Evolutionary conservation across 2,329 filamentous ascomycete species (phyloP), one percentile per base, ranked within the genome.

Genomic region (Colletotrichum sp.): DNA sequence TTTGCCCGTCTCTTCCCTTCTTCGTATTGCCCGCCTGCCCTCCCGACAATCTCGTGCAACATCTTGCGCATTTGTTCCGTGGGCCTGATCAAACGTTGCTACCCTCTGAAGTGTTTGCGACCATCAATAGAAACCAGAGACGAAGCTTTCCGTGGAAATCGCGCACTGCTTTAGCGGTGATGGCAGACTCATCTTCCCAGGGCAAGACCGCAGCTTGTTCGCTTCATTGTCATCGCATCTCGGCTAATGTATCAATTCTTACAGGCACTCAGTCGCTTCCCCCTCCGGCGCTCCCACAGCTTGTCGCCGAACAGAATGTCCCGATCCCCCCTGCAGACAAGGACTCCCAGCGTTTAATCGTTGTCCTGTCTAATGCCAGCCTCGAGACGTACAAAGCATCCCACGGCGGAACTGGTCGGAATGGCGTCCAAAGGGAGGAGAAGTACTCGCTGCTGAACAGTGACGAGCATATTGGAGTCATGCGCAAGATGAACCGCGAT

Each of bases 401-500:
- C 24, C 93, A 95, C 79, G 93, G 93, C 77, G 91, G 93, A 85
- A 90, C 83, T 85, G 91, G 83, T 87, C 93, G 87, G 86, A 92
- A 84, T 88, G 89, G 92, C 36, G 88, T 90, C 74, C 91, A 92
- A 77, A 92, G 95, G 68, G 96, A 98, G 82, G 96, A 98, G 84
- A 99, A 99, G 86, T 99, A 98, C 87, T 98, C 96, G 77, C 90
- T 99, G 69, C 93, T 99, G 82, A 99, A 99, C 90, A 98, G 96
- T 86, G 97, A 99, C 83, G 97, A 99, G 87, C 97, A 99, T 85
- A 99, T 99, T 80, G 97, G 97, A 78, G 95, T 99, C 79, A 98
- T 99, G 96, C 94, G 97, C 82, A 99, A 99, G 90, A 99, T 99
- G 96, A 98, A 98, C 85, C 92, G 97, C 81, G 97, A 99, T 84